A percentile compares a stretch with the other conserved stretches of the same genome.
phyloP scores from a whole-genome alignment of 2,329 filamentous ascomycete genomes.

The Diaporthe sp. region DNA sequence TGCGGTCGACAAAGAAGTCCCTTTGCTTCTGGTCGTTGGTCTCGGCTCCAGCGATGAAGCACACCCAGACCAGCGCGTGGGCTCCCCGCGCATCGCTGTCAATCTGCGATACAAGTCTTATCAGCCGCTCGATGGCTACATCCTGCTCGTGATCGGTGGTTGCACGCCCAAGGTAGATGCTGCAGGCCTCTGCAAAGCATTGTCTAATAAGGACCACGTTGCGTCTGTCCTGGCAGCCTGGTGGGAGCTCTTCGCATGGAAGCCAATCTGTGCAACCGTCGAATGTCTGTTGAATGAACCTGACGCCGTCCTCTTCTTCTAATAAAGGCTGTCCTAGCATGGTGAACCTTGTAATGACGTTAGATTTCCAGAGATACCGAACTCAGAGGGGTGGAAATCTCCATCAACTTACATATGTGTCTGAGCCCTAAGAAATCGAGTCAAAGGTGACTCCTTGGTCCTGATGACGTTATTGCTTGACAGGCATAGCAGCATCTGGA shows the following conservation, averaged over 20 bases:
- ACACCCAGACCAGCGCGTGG: conserved; percentile 3
- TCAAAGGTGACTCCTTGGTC: background rate
- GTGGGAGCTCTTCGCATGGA: background rate
- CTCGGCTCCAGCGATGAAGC: background rate
- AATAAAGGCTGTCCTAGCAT: conserved; percentile 6
- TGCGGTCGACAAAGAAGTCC: conserved; percentile 1
- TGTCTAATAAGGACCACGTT: background rate
- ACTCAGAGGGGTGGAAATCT: accelerated
- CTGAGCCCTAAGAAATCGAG: background rate
- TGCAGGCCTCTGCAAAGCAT: conserved; percentile 15
- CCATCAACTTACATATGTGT: background rate
- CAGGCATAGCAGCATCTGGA: conserved; percentile 4
- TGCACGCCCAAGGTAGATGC: background rate
- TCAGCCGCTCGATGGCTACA: background rate
- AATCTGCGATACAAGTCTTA: background rate
- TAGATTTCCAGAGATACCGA: background rate
- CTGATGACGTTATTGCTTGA: background rate
- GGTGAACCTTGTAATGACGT: background rate
- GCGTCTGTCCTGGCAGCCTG: conserved; percentile 1
- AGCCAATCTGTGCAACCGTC: background rate
- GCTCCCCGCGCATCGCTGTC: background rate
- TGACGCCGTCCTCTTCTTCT: background rate
- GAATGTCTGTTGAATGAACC: background rate
- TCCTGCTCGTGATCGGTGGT: conserved; percentile 1
- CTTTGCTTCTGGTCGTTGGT: background rate